A percentile compares a stretch with the other conserved stretches of the same genome.
Evolutionary conservation across 768 basidiomycete species (phyloP).

Genomic region (Thelephora ganbajun): DNA sequence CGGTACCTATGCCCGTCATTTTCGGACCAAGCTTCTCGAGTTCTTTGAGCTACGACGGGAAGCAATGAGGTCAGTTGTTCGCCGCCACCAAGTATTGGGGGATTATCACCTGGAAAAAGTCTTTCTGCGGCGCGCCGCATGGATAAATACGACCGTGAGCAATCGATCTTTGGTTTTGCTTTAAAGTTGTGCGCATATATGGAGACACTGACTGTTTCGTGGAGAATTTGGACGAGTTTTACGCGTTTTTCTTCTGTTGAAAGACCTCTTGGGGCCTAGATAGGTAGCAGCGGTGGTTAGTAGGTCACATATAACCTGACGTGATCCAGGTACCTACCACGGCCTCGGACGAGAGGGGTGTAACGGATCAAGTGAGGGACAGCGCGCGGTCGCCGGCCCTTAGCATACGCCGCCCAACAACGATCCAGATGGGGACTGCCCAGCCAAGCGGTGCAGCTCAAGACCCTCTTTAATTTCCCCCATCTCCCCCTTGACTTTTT

Average conservation of each 20-base stretch:
- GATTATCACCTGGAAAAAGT: constrained; percentile 55
- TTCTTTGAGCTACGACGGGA: constrained; percentile 74
- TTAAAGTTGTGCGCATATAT: neutral
- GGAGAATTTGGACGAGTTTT: constrained; percentile 84
- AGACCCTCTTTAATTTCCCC: no score
- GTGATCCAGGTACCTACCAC: no score
- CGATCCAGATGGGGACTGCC: no score
- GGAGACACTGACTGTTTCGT: constrained; percentile 55
- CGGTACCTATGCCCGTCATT: constrained; percentile 77
- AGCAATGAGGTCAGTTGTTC: neutral
- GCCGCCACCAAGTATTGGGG: neutral
- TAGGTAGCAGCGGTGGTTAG: neutral
- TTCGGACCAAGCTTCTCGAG: constrained; percentile 83
- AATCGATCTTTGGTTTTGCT: neutral
- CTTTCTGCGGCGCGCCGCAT: constrained; percentile 58
- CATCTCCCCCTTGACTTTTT: no score
- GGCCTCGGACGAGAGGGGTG: no score
- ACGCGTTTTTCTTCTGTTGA: constrained; percentile 84
- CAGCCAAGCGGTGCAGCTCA: no score
- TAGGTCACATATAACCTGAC: no score
- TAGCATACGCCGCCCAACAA: no score
- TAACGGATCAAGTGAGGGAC: no score
- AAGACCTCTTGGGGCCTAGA: constrained; percentile 67
- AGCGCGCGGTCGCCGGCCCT: no score
- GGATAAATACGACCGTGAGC: neutral